phyloP scores from a whole-genome alignment of 2,329 filamentous ascomycete genomes.

The Exophiala phaeomuriformis region DNA sequence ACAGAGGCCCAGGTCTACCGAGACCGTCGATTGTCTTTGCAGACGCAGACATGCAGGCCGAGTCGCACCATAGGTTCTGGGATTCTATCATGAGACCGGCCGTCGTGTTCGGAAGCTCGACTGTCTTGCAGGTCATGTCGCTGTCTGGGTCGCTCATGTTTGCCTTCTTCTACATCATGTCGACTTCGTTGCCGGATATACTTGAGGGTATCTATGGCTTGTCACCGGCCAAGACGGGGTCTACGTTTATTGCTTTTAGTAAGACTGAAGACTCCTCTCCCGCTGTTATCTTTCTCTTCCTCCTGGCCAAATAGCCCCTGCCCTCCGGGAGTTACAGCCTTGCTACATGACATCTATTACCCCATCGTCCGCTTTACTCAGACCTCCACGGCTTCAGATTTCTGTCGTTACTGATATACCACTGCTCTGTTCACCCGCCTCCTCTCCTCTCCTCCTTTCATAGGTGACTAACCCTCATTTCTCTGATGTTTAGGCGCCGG shows the following conservation, averaged over 20 bases:
- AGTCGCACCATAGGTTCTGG: slow-evolving; percentile 29
- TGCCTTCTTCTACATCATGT: slow-evolving; percentile 41
- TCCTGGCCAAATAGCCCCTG: not conserved
- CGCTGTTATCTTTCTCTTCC: not conserved
- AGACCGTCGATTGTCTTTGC: slow-evolving; percentile 14
- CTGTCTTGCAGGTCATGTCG: slow-evolving; percentile 46
- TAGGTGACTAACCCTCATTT: not conserved
- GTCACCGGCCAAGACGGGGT: slow-evolving; percentile 27
- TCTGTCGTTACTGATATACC: too few relatives aligned
- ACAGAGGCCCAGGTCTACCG: slow-evolving; percentile 18
- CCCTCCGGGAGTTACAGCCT: too few relatives aligned
- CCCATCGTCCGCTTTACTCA: too few relatives aligned
- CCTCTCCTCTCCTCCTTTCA: not conserved
- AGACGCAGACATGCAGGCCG: slow-evolving; percentile 2
- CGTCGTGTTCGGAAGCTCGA: slow-evolving; percentile 50
- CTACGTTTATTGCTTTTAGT: slow-evolving; percentile 26
- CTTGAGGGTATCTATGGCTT: slow-evolving; percentile 30
- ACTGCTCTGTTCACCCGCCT: too few relatives aligned
- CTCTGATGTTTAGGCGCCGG: slow-evolving; percentile 22
- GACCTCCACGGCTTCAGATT: too few relatives aligned
- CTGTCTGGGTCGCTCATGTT: slow-evolving; percentile 43
- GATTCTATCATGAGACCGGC: slow-evolving; percentile 47
- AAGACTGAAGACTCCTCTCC: not conserved
- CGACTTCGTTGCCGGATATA: slow-evolving; percentile 34
- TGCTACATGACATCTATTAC: too few relatives aligned